Evolutionary conservation across 192 early-diverging fungal species (phyloP), one percentile per base, ranked within the genome.

Genomic region (Obelidium mucronatum): DNA sequence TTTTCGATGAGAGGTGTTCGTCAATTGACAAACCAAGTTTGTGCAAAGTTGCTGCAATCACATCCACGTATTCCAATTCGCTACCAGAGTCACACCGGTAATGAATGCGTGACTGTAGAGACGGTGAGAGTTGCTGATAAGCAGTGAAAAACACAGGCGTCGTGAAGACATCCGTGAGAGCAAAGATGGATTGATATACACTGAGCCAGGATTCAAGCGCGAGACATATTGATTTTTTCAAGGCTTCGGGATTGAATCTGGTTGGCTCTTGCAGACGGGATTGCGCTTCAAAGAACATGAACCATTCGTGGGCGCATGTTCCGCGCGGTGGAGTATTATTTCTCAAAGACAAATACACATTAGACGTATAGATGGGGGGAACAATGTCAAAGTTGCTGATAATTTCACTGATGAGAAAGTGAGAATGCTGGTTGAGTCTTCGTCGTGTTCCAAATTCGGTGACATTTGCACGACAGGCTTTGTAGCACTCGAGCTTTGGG

Each of bases 291-390:
- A 34, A 61, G 36, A 73, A 73, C 71, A 73, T 73, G 36, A 73
- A 73, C 71, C 71, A 73, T 42, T 73, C 71, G 35, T 73, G 71
- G 1, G 71, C 71, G 55, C 71, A 73, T 34, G 71, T 73, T 26
- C 71, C 71, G 22, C 30, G 22, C 11, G 71, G 71, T 13, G 30
- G 22, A 19, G 5, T n/a, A 13, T 28, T 28, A 2, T 40, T 19
- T 35, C 39, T 8, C 39, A 40, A 28, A 15, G 71, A 56, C 1
- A 36, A 55, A 31, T 61, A 39, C 11, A 73, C 71, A 40, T 73
- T 73, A 8, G 71, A 73, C 17, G 71, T 73, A 8, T 26, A 33
- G 11, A 40, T 39, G 26, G 71, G 2, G 15, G 19, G n/a, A 17
- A 15, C 5, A 22, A 59, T 35, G 28, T 30, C 17, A 17, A 19